Percentiles rank a stretch among this genome's conserved stretches.
Evolutionary conservation across 192 early-diverging fungal species (phyloP).

Genomic region (Entomortierella parvispora): DNA sequence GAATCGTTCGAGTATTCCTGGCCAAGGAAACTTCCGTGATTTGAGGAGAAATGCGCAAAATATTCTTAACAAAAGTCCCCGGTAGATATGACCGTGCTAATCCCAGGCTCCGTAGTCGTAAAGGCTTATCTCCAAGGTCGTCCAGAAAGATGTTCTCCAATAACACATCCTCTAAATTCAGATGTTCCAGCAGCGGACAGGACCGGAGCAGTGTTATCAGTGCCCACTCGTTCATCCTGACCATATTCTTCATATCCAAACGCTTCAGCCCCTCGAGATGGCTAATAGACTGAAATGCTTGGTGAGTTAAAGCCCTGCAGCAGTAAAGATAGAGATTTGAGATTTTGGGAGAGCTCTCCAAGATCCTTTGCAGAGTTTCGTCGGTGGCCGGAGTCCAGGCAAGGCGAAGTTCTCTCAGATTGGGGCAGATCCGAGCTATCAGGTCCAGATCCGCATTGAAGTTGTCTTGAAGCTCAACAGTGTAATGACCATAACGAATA

Average conservation of each 20-base stretch:
- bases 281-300: slow-evolving; percentile 10
- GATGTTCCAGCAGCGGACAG: slow-evolving; percentile 31
- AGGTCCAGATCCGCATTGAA: slow-evolving; percentile 35
- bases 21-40: slow-evolving; percentile 36
- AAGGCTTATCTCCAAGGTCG: slow-evolving; percentile 14
- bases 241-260: slow-evolving; percentile 37
- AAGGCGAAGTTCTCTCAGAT: slow-evolving; percentile 33
- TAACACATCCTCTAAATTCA: slow-evolving; percentile 29
- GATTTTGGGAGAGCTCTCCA: slow-evolving; percentile 31
- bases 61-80: slow-evolving; percentile 27
- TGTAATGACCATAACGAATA: slow-evolving; percentile 41
- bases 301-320: slow-evolving; percentile 26
- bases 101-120: slow-evolving; percentile 13
- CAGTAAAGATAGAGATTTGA: slow-evolving; percentile 24
- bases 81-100: slow-evolving; percentile 31
- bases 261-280: slow-evolving; percentile 6
- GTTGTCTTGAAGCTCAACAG: slow-evolving; percentile 39
- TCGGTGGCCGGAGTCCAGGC: slow-evolving; percentile 34
- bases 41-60: slow-evolving; percentile 26
- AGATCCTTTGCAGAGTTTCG: slow-evolving; percentile 12
- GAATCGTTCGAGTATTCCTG: slow-evolving; percentile 25
- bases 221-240: slow-evolving; percentile 17
- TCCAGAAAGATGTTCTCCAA: slow-evolving; percentile 20
- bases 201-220: slow-evolving; percentile 11
- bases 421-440: slow-evolving; percentile 31